Conservation (phyloP, 2,329 filamentous ascomycete genomes). For the Reticulascus tulasneorum region DNA sequence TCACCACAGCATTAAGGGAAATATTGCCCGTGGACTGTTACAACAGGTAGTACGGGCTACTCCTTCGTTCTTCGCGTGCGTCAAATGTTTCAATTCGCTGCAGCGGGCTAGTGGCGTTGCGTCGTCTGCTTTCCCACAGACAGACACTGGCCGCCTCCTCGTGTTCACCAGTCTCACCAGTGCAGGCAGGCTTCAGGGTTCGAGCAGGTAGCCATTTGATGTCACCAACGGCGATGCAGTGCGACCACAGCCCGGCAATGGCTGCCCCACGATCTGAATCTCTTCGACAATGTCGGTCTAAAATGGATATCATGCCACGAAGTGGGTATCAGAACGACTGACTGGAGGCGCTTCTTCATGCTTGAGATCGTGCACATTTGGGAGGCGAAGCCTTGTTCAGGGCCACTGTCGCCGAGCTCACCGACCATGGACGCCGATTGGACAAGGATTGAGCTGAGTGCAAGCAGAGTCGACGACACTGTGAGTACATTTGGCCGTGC, state of each 20-base stretch:
- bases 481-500: background rate
- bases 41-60: background rate
- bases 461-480: slow-evolving; percentile 7
- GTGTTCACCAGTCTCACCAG: slow-evolving; percentile 4
- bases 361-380: background rate
- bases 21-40: slow-evolving; percentile 1
- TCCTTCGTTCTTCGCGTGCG: slow-evolving; percentile 7
- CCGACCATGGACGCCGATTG: background rate
- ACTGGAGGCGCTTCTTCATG: too few relatives aligned
- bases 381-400: background rate
- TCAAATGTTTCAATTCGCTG: too few relatives aligned
- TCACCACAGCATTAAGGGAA: background rate
- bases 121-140: slow-evolving; percentile 10
- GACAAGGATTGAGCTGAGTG: slow-evolving; percentile 1
- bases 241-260: background rate
- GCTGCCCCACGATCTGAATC: slow-evolving; percentile 1
- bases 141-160: slow-evolving; percentile 2
- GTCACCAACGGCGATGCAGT: slow-evolving; percentile 4
- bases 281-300: slow-evolving; percentile 1
- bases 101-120: slow-evolving; percentile 3
- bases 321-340: too few relatives aligned
- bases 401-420: background rate
- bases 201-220: slow-evolving; percentile 1
- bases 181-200: slow-evolving; percentile 3
- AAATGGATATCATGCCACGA: background rate